phyloP scores from a whole-genome alignment of 2,329 filamentous ascomycete species.

The Falciphora oryzae region DNA sequence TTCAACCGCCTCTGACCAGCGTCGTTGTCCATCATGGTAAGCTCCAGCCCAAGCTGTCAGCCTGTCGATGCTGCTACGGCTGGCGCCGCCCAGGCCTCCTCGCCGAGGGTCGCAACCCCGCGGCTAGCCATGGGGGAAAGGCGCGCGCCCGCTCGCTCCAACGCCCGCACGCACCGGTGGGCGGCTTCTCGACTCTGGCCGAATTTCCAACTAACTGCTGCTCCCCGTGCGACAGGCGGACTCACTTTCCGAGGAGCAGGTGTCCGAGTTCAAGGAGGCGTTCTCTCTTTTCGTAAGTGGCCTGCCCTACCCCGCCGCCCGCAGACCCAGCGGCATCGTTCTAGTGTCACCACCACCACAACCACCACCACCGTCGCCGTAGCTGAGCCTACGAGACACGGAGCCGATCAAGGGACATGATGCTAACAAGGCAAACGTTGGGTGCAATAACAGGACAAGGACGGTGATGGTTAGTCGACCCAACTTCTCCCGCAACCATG shows the following conservation, averaged over 20 bases:
- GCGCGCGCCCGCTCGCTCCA: conserved; percentile 2
- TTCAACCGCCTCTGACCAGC: background rate
- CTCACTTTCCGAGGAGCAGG: conserved; percentile 98
- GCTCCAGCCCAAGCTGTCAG: background rate
- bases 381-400: background rate
- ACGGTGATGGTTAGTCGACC: conserved; percentile 21
- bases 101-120: conserved; percentile 8
- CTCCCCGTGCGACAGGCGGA: conserved; percentile 62
- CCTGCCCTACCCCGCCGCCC: conserved; percentile 12
- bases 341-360: conserved; percentile 1
- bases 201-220: background rate
- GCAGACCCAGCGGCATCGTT: background rate
- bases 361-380: background rate
- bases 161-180: conserved; percentile 12
- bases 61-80: background rate
- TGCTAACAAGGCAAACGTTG: background rate
- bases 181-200: background rate
- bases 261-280: conserved; percentile 99
- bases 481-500: background rate
- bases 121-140: background rate
- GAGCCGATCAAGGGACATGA: background rate
- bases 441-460: conserved; percentile 19
- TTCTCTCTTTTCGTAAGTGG: conserved; percentile 97
- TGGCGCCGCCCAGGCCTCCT: conserved; percentile 9
- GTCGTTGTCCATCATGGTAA: background rate